Evolutionary conservation across 75 land plant species (phyloP).

Genomic region (Pinus albicaulis): DNA sequence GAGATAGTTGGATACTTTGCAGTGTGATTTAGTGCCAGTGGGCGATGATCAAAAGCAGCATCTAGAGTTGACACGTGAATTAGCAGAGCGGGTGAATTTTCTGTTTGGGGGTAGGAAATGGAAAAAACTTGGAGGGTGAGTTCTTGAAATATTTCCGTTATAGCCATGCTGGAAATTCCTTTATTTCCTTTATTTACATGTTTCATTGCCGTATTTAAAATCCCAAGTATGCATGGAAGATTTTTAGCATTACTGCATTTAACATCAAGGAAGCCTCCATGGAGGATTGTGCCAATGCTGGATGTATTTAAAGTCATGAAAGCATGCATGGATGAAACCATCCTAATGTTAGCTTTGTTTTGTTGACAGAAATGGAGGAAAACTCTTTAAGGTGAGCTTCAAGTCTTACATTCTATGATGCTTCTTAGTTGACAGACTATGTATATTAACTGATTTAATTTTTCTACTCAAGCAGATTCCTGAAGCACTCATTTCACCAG

Average conservation of each 20-base stretch:
- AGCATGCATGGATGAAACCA: neutral
- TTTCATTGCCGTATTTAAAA: neutral
- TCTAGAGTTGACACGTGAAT: slow-evolving; percentile 89
- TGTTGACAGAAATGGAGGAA: slow-evolving; percentile 63
- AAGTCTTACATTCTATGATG: neutral
- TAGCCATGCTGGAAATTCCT: neutral
- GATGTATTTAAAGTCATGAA: neutral
- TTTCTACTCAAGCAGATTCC: slow-evolving; percentile 62
- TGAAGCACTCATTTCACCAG: slow-evolving; percentile 91
- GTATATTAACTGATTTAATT: slow-evolving; percentile 8
- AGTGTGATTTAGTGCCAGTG: slow-evolving; percentile 97
- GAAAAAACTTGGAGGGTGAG: slow-evolving; percentile 98
- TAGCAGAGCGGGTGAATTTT: slow-evolving; percentile 86
- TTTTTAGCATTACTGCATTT: neutral
- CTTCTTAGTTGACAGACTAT: neutral
- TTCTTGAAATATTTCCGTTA: neutral
- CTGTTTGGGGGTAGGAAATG: slow-evolving; percentile 94
- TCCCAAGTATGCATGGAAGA: neutral
- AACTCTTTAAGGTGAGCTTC: slow-evolving; percentile 73
- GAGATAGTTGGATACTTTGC: slow-evolving; percentile 26
- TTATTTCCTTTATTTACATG: neutral
- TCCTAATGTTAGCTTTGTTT: slow-evolving; percentile 6
- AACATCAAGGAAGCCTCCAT: neutral
- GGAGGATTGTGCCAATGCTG: neutral
- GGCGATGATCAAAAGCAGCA: slow-evolving; percentile 99